Percentiles rank a stretch among this genome's conserved stretches.
phyloP scores from a whole-genome alignment of 768 basidiomycete genomes.

The Lentinula aciculospora region DNA sequence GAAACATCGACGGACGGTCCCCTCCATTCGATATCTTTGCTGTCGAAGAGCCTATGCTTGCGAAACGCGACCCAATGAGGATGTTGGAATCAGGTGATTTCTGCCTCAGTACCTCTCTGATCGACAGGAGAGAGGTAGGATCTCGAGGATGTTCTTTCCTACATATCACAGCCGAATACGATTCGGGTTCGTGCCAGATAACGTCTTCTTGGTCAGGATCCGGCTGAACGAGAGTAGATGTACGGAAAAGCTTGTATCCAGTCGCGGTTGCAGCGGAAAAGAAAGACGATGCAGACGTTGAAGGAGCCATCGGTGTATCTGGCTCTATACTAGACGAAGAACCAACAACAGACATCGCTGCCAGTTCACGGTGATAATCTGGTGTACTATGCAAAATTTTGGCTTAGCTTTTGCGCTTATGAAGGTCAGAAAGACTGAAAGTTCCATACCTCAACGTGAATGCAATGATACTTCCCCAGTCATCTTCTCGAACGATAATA shows the following conservation, averaged over 20 bases:
- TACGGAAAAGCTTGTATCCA: constrained; percentile 45
- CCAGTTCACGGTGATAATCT: constrained; percentile 52
- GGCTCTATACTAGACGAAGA: constrained; percentile 9
- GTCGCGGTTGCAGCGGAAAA: constrained; percentile 33
- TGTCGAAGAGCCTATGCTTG: constrained; percentile 8
- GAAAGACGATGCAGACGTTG: constrained; percentile 37
- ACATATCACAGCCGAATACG: constrained; percentile 52
- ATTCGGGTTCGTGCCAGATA: constrained; percentile 57
- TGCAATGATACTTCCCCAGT: constrained; percentile 77
- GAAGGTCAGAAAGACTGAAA: constrained; percentile 5
- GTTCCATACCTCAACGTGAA: constrained; percentile 63
- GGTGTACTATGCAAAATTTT: constrained; percentile 35
- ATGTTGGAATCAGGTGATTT: constrained; percentile 27
- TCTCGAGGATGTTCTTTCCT: constrained; percentile 63
- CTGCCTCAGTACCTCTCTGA: constrained; percentile 59
- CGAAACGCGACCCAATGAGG: constrained; percentile 11
- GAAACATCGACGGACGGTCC: neutral
- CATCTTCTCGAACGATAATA: constrained; percentile 61
- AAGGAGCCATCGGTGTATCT: constrained; percentile 13
- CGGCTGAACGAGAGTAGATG: constrained; percentile 31
- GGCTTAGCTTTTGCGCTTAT: neutral
- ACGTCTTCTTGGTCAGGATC: constrained; percentile 58
- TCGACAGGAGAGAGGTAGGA: constrained; percentile 46
- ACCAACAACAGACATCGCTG: constrained; percentile 29
- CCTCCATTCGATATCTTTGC: constrained; percentile 6